Base-by-base conservation (phyloP, 1,284 basidiomycete genomes). In the Apiotrichum montevideense region DNA sequence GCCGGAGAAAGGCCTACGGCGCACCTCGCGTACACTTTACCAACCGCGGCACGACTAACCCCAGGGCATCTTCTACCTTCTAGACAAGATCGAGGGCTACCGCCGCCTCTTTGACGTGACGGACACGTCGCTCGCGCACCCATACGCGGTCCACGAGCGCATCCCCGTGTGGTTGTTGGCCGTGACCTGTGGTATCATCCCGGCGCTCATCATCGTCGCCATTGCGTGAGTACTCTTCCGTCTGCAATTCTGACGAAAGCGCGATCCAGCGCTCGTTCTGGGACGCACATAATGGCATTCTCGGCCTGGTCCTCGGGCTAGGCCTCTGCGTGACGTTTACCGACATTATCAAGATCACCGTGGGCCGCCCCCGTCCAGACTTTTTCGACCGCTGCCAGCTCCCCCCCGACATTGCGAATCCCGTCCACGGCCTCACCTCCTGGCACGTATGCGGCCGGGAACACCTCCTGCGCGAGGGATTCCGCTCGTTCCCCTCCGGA, bases 291-390 rank as follows among this genome's bases (percentile, higher is more conserved):
- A 86, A 83, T 60, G 84, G 87, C 46, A 80, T 85, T 33, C 82
- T 96, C 11, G 92, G 90, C 3, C 56, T 76, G 32, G 57, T 60
- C 5, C 65, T 69, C 35, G 55, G 44, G 13, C 62, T 74, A 58
- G 74, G 64, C 47, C 60, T 66, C 14, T 63, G 57, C 15, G 88
- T 67, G 73, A 80, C 85, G 13, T 79, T 93, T 45, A 97, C 94
- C 0, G 86, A 94, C 69, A 82, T 93, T 56, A 80, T 85, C 59
- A 98, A 98, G 71, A 74, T 80, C 29, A 77, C 77, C 0, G 92
- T 91, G n/a, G 94, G 95, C 33, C 83, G 95, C 32, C 92, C 95
- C 1, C 83, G 95, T 46, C 90, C 72, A 83, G 92, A 94, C 74
- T 66, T 94, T 4, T 82, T 95, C 65, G 84, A 83, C 56, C 85